Conservation (phyloP, 306 rosid genomes). For the Cucurbita argyrosperma region DNA sequence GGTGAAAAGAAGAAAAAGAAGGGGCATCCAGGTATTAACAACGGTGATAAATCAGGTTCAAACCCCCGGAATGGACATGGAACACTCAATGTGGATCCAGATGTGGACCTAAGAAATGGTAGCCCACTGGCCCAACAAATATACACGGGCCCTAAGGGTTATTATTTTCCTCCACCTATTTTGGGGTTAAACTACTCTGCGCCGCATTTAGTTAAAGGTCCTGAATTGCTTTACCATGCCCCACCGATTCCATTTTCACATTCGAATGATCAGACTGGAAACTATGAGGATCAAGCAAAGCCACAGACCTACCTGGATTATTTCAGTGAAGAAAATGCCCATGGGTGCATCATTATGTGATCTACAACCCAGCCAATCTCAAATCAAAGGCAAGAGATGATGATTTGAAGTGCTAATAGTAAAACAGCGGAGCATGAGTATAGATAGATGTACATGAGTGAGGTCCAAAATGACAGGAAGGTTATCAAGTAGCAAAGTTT, state of each 20-base stretch:
- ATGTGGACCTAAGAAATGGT: constrained; percentile 17
- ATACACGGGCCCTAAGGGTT: constrained; percentile 12
- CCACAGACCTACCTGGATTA: constrained; percentile 33
- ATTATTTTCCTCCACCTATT: constrained; percentile 17
- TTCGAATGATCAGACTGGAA: constrained; percentile 16
- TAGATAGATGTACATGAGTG: neutral
- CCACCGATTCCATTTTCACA: constrained; percentile 28
- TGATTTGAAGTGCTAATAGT: neutral
- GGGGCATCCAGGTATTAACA: constrained; percentile 18
- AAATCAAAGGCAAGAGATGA: neutral
- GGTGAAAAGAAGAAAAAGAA: constrained; percentile 17
- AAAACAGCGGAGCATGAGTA: neutral
- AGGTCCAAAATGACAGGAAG: neutral
- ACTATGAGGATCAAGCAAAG: constrained; percentile 17
- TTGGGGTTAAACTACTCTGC: constrained; percentile 22
- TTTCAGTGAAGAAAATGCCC: constrained; percentile 77
- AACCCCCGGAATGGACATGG: constrained; percentile 10
- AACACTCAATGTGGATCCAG: neutral
- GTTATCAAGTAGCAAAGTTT: neutral
- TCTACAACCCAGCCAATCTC: neutral
- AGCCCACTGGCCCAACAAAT: constrained; percentile 28
- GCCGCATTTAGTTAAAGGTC: constrained; percentile 23
- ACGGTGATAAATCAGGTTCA: constrained; percentile 4
- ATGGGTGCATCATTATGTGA: constrained; percentile 70
- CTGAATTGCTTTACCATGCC: constrained; percentile 20